A percentile compares a stretch with the other conserved stretches of the same genome.
Evolutionary conservation across 768 basidiomycete genomes (phyloP).

Genomic region (Plicaturopsis crispa): DNA sequence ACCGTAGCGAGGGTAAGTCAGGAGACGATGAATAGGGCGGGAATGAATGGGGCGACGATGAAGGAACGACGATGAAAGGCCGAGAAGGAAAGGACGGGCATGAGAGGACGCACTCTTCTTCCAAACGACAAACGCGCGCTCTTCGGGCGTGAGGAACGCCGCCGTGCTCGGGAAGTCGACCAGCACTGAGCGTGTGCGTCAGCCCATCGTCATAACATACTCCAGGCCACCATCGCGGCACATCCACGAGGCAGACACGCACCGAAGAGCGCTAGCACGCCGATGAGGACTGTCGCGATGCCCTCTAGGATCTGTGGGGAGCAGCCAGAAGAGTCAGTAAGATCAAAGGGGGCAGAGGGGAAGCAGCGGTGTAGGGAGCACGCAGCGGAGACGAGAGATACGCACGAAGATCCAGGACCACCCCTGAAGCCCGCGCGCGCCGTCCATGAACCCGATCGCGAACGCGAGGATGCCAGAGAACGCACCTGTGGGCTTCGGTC

Average conservation of each 20-base stretch:
- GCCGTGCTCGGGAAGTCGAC: conserved; percentile 58
- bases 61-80: neutral
- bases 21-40: neutral
- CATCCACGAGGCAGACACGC: conserved; percentile 3
- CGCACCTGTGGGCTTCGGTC: conserved; percentile 35
- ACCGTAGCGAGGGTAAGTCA: neutral
- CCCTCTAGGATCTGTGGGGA: conserved; percentile 52
- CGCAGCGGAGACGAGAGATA: neutral
- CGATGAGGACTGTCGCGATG: conserved; percentile 49
- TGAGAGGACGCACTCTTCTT: conserved; percentile 38
- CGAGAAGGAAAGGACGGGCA: neutral
- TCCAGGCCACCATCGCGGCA: neutral
- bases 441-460: conserved; percentile 46
- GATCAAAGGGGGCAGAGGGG: neutral
- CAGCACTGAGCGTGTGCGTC: no score
- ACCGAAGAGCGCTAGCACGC: conserved; percentile 45
- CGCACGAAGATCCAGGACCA: conserved; percentile 69
- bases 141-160: conserved; percentile 52
- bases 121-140: conserved; percentile 45
- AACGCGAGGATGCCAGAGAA: conserved; percentile 56
- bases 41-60: neutral
- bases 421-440: conserved; percentile 34
- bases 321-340: neutral
- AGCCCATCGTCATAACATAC: no score
- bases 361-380: neutral